Conservation (phyloP, 768 basidiomycete species). For the Mycena galericulata region DNA sequence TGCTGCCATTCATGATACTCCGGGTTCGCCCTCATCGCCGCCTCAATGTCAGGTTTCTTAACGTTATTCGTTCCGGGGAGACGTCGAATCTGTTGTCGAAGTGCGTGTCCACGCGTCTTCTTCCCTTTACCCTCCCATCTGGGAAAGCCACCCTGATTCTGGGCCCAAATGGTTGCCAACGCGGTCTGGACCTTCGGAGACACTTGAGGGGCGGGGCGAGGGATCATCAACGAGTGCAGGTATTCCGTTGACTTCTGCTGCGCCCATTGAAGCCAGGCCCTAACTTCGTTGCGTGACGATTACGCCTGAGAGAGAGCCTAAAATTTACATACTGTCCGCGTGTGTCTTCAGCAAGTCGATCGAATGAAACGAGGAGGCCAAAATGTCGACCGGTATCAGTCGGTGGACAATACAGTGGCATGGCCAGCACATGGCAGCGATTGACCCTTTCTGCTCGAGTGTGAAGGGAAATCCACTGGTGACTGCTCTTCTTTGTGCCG, state of each 20-base stretch:
- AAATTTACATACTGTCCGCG: not conserved
- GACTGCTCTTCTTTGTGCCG: not conserved
- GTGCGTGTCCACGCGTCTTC: conserved; percentile 14
- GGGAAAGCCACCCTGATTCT: conserved; percentile 11
- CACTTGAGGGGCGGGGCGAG: not conserved
- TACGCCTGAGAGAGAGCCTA: not conserved
- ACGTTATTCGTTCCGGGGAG: not conserved
- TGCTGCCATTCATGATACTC: conserved; percentile 19
- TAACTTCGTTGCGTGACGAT: conserved; percentile 4
- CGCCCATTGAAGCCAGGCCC: conserved; percentile 20
- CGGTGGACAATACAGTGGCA: conserved; percentile 24
- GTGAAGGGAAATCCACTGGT: conserved; percentile 8
- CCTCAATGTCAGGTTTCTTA: conserved; percentile 1
- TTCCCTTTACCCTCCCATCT: conserved; percentile 16
- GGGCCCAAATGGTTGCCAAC: conserved; percentile 18
- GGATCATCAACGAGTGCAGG: conserved; percentile 24
- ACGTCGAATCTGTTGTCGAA: conserved; percentile 6
- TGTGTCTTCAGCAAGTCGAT: conserved; percentile 16
- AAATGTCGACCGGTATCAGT: conserved; percentile 12
- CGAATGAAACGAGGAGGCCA: conserved; percentile 17
- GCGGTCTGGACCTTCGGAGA: not conserved
- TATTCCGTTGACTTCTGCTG: not conserved
- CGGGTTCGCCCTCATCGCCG: conserved; percentile 6
- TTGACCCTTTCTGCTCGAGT: not conserved
- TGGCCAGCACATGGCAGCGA: conserved; percentile 23